A percentile compares a stretch with the other conserved stretches of the same genome.
Evolutionary conservation across 352 stramenopile species (phyloP).

Genomic region (Phytophthora pini): DNA sequence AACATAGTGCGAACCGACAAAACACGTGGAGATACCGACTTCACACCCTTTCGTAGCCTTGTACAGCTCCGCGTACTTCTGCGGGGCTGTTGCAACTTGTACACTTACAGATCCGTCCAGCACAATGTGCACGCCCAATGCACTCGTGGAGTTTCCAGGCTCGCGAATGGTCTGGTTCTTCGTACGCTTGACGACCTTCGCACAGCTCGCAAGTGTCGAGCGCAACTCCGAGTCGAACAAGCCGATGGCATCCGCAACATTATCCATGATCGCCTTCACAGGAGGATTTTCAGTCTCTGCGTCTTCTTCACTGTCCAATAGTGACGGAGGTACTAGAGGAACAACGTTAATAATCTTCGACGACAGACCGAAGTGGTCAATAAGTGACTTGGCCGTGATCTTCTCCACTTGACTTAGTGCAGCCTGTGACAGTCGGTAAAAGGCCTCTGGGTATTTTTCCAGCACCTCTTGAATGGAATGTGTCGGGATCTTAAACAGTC

Average conservation of each 20-base stretch:
- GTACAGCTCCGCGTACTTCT: constrained; percentile 59
- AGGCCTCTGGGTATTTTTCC: constrained; percentile 66
- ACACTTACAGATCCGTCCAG: constrained; percentile 62
- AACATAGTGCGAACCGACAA: constrained; percentile 59
- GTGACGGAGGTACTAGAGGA: constrained; percentile 39
- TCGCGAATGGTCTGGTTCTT: constrained; percentile 41
- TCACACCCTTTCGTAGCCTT: constrained; percentile 65
- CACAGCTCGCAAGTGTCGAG: constrained; percentile 38
- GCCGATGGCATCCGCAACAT: constrained; percentile 52
- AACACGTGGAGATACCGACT: constrained; percentile 69
- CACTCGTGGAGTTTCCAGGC: constrained; percentile 14
- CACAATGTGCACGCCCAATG: constrained; percentile 66
- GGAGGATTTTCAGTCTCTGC: constrained; percentile 2
- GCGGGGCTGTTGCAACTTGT: constrained; percentile 47
- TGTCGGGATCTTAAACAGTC: constrained; percentile 71
- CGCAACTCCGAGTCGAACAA: constrained; percentile 51
- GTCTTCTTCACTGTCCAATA: constrained; percentile 27
- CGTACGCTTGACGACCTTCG: constrained; percentile 38
- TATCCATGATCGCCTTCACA: constrained; percentile 39
- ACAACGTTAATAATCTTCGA: constrained; percentile 46
- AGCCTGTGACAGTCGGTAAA: constrained; percentile 77
- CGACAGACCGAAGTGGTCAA: constrained; percentile 82
- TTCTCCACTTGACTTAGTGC: constrained; percentile 84
- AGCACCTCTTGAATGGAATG: constrained; percentile 58
- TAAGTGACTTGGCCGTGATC: constrained; percentile 78